A percentile compares a stretch with the other conserved stretches of the same genome.
phyloP scores from a whole-genome alignment of 139 green algal species.

The Axilococcus clingmanii region DNA sequence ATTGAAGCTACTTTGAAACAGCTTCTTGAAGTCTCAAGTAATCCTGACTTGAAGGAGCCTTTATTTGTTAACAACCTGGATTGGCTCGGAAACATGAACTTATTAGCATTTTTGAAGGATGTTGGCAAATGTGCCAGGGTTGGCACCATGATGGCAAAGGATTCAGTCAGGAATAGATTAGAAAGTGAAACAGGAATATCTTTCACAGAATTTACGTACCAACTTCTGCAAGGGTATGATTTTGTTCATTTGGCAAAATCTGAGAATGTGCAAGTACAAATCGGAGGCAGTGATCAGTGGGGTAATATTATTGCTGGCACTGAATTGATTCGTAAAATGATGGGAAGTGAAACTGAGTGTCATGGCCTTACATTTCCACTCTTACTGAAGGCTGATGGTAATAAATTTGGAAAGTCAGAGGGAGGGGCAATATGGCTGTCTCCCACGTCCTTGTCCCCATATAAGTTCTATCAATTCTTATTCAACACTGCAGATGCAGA shows the following conservation, averaged over 20 bases:
- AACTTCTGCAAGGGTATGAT: conserved; percentile 96
- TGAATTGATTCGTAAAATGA: conserved; percentile 71
- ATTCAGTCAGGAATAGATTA: conserved; percentile 85
- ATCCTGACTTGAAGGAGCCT: conserved; percentile 2
- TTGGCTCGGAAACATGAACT: conserved; percentile 75
- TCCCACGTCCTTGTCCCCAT: conserved; percentile 81
- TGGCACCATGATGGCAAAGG: conserved; percentile 90
- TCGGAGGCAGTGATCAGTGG: conserved; percentile 95
- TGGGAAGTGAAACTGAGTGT: conserved; percentile 27
- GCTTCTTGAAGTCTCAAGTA: conserved; percentile 15
- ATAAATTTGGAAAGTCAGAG: conserved; percentile 95
- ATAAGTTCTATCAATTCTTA: conserved; percentile 97
- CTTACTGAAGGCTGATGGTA: conserved; percentile 78
- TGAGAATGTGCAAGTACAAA: conserved; percentile 74
- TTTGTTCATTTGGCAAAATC: conserved; percentile 86
- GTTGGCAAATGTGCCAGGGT: conserved; percentile 86
- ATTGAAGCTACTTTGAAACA: conserved; percentile 29
- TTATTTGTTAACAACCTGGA: conserved; percentile 83
- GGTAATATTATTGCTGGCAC: conserved; percentile 94
- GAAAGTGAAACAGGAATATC: conserved; percentile 73
- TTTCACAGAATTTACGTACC: conserved; percentile 97
- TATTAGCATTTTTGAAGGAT: conserved; percentile 90
- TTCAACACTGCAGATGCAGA: conserved; percentile 44
- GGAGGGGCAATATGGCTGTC: conserved; percentile 86
- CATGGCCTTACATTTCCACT: conserved; percentile 90